Evolutionary conservation across 768 basidiomycete species (phyloP), one percentile per base, ranked within the genome.

Genomic region (Hirschioporus abietinus): DNA sequence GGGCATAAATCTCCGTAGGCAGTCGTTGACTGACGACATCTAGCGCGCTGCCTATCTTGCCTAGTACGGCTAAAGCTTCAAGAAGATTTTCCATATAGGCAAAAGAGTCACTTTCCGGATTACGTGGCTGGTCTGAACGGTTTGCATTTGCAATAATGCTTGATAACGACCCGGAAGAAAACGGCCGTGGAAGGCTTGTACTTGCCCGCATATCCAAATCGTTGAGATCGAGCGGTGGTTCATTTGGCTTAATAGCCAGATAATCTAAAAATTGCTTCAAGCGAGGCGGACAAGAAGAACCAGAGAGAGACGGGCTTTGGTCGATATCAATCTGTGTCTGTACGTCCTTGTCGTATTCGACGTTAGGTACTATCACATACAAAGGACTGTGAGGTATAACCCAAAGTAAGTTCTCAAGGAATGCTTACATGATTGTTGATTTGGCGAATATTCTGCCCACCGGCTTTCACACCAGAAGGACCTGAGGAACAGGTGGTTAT

Each of bases 401-500:
- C 57, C 66, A 67, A 36, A 60, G 35, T 63, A 34, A 67, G 30
- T 35, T n/a, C 18, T 24, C 61, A 35, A 63, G 52, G 35, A 70
- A 6, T 18, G 79, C 92, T 78, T 72, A 96, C 96, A 83, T 12
- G 78, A 76, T 65, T 87, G 84, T 74, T 98, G 97, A 64, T 90
- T 90, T 0, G 90, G 88, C 12, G 83, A 78, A 74, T 97, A 98
- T 0, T 91, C 78, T 20, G 87, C 82, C 97, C 97, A 99, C 34
- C 96, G 87, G 6, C 88, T 85, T 70, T 99, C 96, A 73, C 93
- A 95, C 88, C 95, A 97, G 75, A 95, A 96, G 0, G 91, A 93
- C 73, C 96, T 97, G 67, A 99, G 86, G 77, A 97, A 99, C n/a
- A 99, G 78, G 77, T 99, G 97, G 70, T 88, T 93, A 73, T 99